These are phyloP conservation scores for Alternaria gansuensis DNA, from an alignment of 2,329 filamentous ascomycete genomes.

Conservation along the genomic window DNA sequence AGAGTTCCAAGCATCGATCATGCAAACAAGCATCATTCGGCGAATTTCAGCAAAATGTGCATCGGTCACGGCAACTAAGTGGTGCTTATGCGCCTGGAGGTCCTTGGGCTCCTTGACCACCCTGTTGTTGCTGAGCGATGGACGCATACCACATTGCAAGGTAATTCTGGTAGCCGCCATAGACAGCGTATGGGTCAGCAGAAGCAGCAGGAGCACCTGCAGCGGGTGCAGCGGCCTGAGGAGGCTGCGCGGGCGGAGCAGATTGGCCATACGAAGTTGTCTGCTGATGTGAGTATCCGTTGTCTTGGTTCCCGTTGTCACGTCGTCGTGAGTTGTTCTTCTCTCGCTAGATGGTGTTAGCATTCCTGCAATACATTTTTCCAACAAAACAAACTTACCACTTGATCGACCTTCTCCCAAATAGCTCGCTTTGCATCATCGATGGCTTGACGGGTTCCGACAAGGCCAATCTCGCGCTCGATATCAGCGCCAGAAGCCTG, in stretches of 20 bases:
- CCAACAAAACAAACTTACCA: conserved; percentile 65
- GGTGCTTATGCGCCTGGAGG: conserved; percentile 49
- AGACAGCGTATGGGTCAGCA: conserved; percentile 71
- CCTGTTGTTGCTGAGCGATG: conserved; percentile 62
- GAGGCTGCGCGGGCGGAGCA: conserved; percentile 40
- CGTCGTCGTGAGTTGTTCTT: conserved; percentile 57
- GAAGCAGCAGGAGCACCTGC: conserved; percentile 59
- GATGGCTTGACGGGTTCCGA: conserved; percentile 80
- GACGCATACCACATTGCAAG: conserved; percentile 83
- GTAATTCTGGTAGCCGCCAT: conserved; percentile 85
- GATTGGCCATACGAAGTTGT: conserved; percentile 49
- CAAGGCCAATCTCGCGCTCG: conserved; percentile 85
- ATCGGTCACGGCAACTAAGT: conserved; percentile 47
- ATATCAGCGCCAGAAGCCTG: conserved; percentile 80
- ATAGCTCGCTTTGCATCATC: conserved; percentile 83
- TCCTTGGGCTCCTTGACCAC: conserved; percentile 41
- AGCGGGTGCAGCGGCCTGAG: conserved; percentile 48
- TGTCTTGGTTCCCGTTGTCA: conserved; percentile 52
- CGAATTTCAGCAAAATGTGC: conserved; percentile 48
- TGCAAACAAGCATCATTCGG: conserved; percentile 52
- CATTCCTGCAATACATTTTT: neutral
- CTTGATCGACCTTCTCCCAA: conserved; percentile 89
- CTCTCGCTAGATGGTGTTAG: conserved; percentile 54
- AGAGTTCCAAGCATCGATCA: conserved; percentile 44
- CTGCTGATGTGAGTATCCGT: conserved; percentile 60